These are phyloP conservation scores for Kurtzmaniella fragi DNA, from an alignment of 805 yeast genomes.

Conservation along the genomic window DNA sequence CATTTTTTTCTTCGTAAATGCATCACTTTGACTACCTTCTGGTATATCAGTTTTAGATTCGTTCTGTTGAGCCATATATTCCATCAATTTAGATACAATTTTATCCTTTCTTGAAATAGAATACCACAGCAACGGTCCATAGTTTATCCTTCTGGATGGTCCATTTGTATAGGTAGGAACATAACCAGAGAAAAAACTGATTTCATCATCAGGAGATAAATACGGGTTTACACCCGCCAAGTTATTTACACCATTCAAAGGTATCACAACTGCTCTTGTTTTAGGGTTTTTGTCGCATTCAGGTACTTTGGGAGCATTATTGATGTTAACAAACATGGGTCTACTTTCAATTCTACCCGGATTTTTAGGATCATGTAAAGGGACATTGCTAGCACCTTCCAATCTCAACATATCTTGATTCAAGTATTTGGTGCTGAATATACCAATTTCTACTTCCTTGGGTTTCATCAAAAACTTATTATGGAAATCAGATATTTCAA, in stretches of 20 bases:
- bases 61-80: conserved; percentile 2
- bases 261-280: no score
- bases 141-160: conserved; percentile 14
- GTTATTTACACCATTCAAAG: background rate
- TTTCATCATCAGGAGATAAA: conserved; percentile 4
- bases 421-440: no score
- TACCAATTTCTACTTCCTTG: no score
- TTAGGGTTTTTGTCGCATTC: no score
- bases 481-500: no score
- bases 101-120: conserved; percentile 20
- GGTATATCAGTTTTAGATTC: background rate
- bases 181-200: conserved; percentile 7
- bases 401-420: background rate
- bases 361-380: background rate
- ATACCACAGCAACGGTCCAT: conserved; percentile 22
- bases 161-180: conserved; percentile 13
- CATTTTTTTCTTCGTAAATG: conserved; percentile 11
- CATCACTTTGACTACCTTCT: conserved; percentile 8
- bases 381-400: background rate
- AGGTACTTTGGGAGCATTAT: background rate
- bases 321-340: background rate
- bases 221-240: conserved; percentile 9
- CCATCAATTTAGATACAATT: conserved; percentile 4
- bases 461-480: no score
- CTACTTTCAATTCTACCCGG: background rate